phyloP scores from a whole-genome alignment of 2,329 filamentous ascomycete species.

The Macrophomina tecta region DNA sequence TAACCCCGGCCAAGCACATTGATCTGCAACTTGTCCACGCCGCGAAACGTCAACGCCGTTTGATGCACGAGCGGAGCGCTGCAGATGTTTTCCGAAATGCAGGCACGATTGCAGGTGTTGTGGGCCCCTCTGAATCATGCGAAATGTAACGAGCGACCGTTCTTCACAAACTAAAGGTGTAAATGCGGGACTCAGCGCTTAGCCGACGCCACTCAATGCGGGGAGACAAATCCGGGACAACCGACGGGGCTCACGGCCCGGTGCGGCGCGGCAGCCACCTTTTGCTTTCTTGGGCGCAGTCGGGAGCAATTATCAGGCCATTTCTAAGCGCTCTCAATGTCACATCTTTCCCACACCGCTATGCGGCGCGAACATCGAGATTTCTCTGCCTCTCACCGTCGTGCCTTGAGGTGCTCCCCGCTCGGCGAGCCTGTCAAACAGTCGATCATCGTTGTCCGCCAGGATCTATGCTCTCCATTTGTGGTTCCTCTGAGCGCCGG shows the following conservation, averaged over 20 bases:
- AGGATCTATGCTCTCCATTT: neutral
- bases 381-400: neutral
- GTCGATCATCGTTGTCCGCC: neutral
- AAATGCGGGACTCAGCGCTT: neutral
- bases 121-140: slow-evolving; percentile 17
- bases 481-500: neutral
- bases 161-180: neutral
- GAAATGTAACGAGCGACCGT: neutral
- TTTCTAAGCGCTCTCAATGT: neutral
- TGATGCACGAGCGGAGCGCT: neutral
- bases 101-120: neutral
- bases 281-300: neutral
- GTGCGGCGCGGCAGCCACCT: slow-evolving; percentile 10
- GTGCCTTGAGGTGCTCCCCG: neutral
- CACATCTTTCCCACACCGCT: neutral
- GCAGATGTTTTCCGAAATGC: neutral
- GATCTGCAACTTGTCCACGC: neutral
- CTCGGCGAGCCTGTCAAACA: neutral
- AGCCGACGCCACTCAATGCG: slow-evolving; percentile 1
- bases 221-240: slow-evolving; percentile 13
- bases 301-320: neutral
- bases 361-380: neutral
- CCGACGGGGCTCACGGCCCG: slow-evolving; percentile 17
- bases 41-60: neutral
- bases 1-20: neutral